Percentiles rank a stretch among this genome's conserved stretches.
phyloP scores from a whole-genome alignment of 2,329 filamentous ascomycete genomes.

The Diaporthe sp. region DNA sequence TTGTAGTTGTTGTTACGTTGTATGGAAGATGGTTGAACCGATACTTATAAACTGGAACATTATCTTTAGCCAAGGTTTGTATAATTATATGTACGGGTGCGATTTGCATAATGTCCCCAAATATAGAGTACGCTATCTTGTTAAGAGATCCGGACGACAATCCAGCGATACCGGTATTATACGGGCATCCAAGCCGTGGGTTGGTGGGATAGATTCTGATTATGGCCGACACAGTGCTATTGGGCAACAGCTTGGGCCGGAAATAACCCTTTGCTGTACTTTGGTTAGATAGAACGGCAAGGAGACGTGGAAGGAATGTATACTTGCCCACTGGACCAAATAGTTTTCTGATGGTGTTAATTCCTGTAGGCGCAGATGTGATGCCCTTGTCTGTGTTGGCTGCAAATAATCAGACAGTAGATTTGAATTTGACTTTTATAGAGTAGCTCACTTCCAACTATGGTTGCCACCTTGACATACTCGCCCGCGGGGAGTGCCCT shows the following conservation, averaged over 20 bases:
- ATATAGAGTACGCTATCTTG: not conserved
- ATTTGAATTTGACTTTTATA: not conserved
- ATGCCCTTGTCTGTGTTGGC: not conserved
- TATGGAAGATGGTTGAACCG: not conserved
- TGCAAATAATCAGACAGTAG: not conserved
- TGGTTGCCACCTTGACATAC: not conserved
- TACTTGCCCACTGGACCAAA: not conserved
- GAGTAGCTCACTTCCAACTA: not conserved
- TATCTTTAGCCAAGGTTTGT: not conserved
- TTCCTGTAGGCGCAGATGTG: not conserved
- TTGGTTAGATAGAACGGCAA: not conserved
- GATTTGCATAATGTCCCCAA: not conserved
- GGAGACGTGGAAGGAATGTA: not conserved
- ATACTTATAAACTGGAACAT: not conserved
- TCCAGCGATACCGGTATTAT: not conserved
- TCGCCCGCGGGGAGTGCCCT: not conserved
- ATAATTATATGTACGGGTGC: not conserved
- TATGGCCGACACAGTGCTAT: not conserved
- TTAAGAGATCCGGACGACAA: not conserved
- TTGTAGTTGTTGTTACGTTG: not conserved
- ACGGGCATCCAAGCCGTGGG: not conserved
- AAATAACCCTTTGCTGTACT: not conserved
- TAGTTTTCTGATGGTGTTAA: not conserved
- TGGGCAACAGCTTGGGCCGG: not conserved
- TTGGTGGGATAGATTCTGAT: not conserved